Conservation (phyloP, 306 rosid species). For the Prosopis cineraria region DNA sequence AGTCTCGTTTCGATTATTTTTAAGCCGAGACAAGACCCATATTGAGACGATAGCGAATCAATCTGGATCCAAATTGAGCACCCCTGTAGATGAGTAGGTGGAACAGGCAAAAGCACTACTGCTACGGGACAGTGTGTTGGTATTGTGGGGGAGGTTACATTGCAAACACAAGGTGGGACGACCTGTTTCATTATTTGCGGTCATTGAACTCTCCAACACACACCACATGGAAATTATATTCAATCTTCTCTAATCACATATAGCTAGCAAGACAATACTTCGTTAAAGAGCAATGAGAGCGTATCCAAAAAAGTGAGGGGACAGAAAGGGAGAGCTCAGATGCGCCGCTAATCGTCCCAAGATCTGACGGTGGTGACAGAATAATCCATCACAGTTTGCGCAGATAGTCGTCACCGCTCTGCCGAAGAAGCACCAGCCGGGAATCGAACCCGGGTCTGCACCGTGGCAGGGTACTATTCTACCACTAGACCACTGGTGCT, state of each 20-base stretch:
- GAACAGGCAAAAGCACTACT: not conserved
- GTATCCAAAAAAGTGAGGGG: too few species aligned
- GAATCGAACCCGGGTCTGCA: conserved; percentile 83
- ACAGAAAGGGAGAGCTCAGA: conserved; percentile 41
- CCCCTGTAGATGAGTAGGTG: not conserved
- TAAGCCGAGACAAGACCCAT: too few species aligned
- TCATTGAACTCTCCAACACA: too few species aligned
- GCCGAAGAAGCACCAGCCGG: conserved; percentile 67
- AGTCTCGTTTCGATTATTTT: too few species aligned
- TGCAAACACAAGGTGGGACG: not conserved
- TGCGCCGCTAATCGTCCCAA: not conserved
- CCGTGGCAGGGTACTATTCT: conserved; percentile 45
- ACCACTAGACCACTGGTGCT: conserved; percentile 17
- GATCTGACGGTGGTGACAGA: conserved; percentile 26
- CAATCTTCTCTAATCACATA: too few species aligned
- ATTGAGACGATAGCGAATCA: too few species aligned
- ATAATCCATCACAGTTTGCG: conserved; percentile 3
- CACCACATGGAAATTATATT: too few species aligned
- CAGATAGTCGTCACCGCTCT: not conserved
- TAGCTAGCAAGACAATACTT: too few species aligned
- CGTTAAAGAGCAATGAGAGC: too few species aligned
- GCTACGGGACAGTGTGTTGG: not conserved
- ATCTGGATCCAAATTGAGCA: too few species aligned
- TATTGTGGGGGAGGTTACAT: not conserved
- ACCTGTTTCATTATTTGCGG: not conserved